Evolutionary conservation across 176 grass and related monocot genomes (phyloP), one percentile per base, ranked within the genome.

Genomic region (Carex pumila): DNA sequence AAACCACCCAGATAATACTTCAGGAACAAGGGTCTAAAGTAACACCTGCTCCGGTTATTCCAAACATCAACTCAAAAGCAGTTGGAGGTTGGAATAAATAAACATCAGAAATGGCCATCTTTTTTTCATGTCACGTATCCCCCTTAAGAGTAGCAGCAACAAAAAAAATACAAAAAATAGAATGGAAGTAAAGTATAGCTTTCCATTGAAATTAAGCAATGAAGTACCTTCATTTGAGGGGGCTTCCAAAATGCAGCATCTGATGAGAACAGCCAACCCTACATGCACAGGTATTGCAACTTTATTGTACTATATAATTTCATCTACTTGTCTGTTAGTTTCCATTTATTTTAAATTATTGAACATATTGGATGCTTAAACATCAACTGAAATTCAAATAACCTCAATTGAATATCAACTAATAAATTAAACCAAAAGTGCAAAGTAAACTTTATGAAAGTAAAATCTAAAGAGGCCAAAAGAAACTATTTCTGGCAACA

Each of bases 251-350:
- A 98, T 79, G 81, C 79, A 65, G 95, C 71, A 90, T 93, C 87
- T 53, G 92, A 88, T 56, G 81, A 98, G 84, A 98, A 98, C 85
- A 98, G 78, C 95, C 95, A 98, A 83, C 95, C 95, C 95, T 98
- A 81, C 76, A 98, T 68, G 11, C 62, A 82, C 5, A 14, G 88
- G 52, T 18, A 83, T 87, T 79, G 14, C 31, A 89, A 37, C 52
- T 60, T 50, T 84, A 30, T 69, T 34, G n/a, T 84, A 45, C 15
- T 37, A 17, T 37, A 37, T 32, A 12, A 76, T 31, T 32, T 55
- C 15, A 25, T 30, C 21, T 29, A 50, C 63, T 73, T 49, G 22
- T 50, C 22, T 45, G n/a, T 49, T 25, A 43, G 22, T 49, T 70
- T 73, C n/a, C n/a, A 49, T 73, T 73, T 73, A 73, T 73, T 47